phyloP scores from a whole-genome alignment of 2,329 filamentous ascomycete species.

The Lachnellula arida region DNA sequence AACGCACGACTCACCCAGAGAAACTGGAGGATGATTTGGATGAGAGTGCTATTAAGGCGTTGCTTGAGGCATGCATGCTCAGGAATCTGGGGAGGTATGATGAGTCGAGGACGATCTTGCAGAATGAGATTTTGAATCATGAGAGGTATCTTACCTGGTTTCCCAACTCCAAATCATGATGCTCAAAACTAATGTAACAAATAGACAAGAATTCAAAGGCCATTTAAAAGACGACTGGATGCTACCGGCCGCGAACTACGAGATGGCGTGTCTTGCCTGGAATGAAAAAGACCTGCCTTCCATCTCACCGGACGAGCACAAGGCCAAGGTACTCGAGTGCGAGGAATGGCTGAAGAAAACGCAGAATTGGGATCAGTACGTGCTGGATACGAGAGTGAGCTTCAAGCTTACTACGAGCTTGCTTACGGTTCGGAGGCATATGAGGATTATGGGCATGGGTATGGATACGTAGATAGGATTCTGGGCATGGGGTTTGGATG shows the following conservation, averaged over 20 bases:
- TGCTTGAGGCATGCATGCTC: conserved; percentile 63
- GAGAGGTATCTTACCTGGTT: conserved; percentile 48
- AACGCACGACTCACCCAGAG: conserved; percentile 46
- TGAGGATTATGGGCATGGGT: conserved; percentile 17
- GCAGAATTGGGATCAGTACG: conserved; percentile 64
- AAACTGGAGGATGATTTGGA: conserved; percentile 51
- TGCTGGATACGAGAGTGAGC: conserved; percentile 69
- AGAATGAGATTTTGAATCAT: conserved; percentile 57
- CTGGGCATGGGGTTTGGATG: not conserved
- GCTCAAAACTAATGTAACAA: conserved; percentile 10
- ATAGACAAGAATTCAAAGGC: conserved; percentile 53
- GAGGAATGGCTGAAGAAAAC: conserved; percentile 61
- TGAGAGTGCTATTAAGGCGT: conserved; percentile 58
- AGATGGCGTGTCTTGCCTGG: conserved; percentile 81
- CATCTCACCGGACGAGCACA: conserved; percentile 27
- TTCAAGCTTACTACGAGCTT: conserved; percentile 46
- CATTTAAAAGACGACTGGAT: conserved; percentile 64
- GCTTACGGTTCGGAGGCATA: conserved; percentile 26
- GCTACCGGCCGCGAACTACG: conserved; percentile 73
- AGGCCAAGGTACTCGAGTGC: conserved; percentile 53
- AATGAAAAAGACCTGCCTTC: conserved; percentile 45
- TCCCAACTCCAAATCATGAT: not conserved
- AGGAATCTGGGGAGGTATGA: conserved; percentile 57
- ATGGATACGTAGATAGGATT: not conserved
- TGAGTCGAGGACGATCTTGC: conserved; percentile 62